Base-by-base conservation (phyloP, 768 basidiomycete species). In the Suillus bovinus region DNA sequence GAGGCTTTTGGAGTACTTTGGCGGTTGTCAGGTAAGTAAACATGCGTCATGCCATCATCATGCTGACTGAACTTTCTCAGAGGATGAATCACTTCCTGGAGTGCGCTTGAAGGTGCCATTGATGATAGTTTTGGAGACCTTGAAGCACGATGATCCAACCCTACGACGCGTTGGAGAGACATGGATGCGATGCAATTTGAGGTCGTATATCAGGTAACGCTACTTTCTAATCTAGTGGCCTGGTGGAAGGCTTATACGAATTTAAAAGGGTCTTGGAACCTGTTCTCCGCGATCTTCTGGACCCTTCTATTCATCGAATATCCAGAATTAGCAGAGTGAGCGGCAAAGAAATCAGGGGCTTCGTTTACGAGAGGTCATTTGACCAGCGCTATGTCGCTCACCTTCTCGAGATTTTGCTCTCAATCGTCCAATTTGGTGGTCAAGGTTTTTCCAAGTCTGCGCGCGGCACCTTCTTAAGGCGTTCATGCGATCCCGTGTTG, bases 181-280 rank as follows among this genome's bases (percentile, higher is more conserved):
- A 0, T 99, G 97, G 97, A 94, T 99, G 90, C 85, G 96, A 31
- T 94, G 93, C 70, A 94, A 88, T 68, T 80, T 98, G 34, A 92
- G 90, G 72, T 96, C 94, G 2, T 96, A 96, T 72, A 79, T 94
- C 62, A 86, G 96, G 94, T 95, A 74, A 39, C 59, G 14, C 22
- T 47, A 2, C 3, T 31, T 13, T 33, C n/a, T 58, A 20, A 29
- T 61, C 22, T 33, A 42, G 39, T 29, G 11, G 27, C 47, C 29
- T 20, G 29, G 44, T 11, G 20, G 34, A 3, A 10, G 24, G 38
- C 59, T 71, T 44, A 64, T 10, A 4, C 33, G 9, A 24, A 27
- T 58, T n/a, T 16, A 55, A 34, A 70, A 96, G 94, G n/a, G 82
- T 96, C 34, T 79, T 99, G 49, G 96, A 99, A 71, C 95, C 96